Evolutionary conservation across 73 alveolate genomes (phyloP).

Genomic region (Stentor coeruleus): DNA sequence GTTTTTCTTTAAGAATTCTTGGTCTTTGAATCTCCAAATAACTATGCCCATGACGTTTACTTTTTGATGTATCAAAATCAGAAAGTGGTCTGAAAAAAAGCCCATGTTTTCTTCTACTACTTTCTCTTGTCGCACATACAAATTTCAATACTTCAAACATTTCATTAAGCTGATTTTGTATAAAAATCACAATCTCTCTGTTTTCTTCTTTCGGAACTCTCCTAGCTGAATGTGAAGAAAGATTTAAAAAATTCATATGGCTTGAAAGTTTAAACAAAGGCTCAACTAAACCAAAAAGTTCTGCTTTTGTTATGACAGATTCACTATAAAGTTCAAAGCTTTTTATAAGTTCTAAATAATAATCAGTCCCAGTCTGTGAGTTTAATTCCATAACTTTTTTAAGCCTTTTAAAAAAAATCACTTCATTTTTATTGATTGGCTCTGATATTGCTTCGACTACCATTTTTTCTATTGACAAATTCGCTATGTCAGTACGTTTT

Average conservation of each 20-base stretch:
- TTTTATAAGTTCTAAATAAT: neutral
- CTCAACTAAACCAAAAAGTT: slow-evolving; percentile 5
- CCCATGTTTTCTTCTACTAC: slow-evolving; percentile 8
- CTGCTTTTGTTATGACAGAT: slow-evolving; percentile 7
- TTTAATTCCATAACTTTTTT: slow-evolving; percentile 23
- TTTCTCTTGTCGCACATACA: neutral
- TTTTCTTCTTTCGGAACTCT: slow-evolving; percentile 9
- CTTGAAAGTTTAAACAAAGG: neutral
- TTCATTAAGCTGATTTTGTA: slow-evolving; percentile 12
- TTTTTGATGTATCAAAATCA: slow-evolving; percentile 11
- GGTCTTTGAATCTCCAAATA: slow-evolving; percentile 17
- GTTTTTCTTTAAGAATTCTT: neutral
- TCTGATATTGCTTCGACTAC: slow-evolving; percentile 1
- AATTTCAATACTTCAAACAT: neutral
- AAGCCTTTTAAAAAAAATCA: neutral
- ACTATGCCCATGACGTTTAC: slow-evolving; percentile 20
- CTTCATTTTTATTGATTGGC: slow-evolving; percentile 1
- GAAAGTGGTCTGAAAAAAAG: slow-evolving; percentile 16
- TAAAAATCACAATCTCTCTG: neutral
- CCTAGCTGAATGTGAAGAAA: neutral
- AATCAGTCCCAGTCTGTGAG: neutral
- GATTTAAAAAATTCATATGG: neutral
- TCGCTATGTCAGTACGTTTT: neutral
- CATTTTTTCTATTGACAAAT: neutral
- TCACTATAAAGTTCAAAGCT: neutral